Conservation (phyloP, 2,329 filamentous ascomycete species). For the Orbilia brochopaga region DNA sequence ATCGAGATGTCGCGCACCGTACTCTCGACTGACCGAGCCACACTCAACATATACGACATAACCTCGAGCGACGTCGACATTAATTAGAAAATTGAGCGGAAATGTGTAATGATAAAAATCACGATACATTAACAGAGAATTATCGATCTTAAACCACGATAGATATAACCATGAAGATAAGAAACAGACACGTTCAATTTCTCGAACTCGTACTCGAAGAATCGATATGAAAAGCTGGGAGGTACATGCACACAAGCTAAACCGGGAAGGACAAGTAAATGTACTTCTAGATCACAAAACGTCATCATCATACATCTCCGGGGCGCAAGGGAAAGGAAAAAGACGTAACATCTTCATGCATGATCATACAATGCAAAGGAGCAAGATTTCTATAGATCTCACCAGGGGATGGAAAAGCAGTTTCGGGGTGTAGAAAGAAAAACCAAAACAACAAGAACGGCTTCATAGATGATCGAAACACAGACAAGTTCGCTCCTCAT, state of each 20-base stretch:
- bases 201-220: background rate
- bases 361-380: slow-evolving; percentile 32
- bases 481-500: slow-evolving; percentile 36
- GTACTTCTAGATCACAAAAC: slow-evolving; percentile 42
- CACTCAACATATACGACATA: too few species aligned
- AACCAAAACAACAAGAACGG: slow-evolving; percentile 1
- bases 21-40: too few species aligned
- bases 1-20: too few species aligned
- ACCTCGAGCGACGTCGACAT: too few species aligned
- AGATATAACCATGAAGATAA: background rate
- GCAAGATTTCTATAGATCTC: slow-evolving; percentile 37
- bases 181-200: background rate
- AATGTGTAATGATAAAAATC: too few species aligned
- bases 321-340: slow-evolving; percentile 7
- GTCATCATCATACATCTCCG: slow-evolving; percentile 46
- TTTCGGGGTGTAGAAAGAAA: background rate
- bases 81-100: too few species aligned
- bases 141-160: background rate
- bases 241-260: background rate
- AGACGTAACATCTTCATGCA: slow-evolving; percentile 24
- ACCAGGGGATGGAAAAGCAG: slow-evolving; percentile 15
- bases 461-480: too few species aligned
- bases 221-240: slow-evolving; percentile 1
- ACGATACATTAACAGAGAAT: background rate
- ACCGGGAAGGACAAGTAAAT: slow-evolving; percentile 7